Evolutionary conservation across 495 filamentous ascomycete species (phyloP).

Genomic region (Aspergillus funiculosus): DNA sequence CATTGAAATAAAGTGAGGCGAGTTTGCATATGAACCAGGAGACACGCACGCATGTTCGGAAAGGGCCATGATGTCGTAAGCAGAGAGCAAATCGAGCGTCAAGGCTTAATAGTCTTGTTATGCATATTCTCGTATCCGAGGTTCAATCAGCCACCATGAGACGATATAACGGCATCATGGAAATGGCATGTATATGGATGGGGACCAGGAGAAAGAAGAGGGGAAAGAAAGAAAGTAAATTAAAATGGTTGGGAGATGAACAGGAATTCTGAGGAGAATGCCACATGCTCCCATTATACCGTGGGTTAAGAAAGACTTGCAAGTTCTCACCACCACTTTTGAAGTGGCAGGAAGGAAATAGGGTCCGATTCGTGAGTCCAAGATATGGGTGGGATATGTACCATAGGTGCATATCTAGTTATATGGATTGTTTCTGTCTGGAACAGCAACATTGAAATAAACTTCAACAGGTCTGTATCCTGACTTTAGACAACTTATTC

Average conservation of each 20-base stretch:
- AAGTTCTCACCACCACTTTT: background rate
- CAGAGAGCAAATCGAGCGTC: background rate
- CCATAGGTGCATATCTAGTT: background rate
- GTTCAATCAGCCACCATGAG: background rate
- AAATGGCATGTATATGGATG: too few relatives aligned
- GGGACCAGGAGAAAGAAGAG: background rate
- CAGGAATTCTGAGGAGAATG: too few relatives aligned
- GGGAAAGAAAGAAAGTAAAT: background rate
- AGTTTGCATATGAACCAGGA: background rate
- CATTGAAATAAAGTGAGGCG: background rate
- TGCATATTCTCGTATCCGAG: background rate
- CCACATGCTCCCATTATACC: background rate
- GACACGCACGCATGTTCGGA: background rate
- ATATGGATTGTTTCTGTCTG: background rate
- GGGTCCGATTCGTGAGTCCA: background rate
- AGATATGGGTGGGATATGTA: background rate
- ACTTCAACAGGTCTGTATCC: background rate
- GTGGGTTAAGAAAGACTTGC: background rate
- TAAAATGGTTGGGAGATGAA: too few relatives aligned
- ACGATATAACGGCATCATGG: background rate
- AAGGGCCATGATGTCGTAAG: background rate
- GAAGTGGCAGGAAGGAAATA: background rate
- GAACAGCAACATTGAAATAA: background rate
- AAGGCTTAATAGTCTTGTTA: background rate
- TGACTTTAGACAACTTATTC: background rate